phyloP scores from a whole-genome alignment of 2,329 filamentous ascomycete species.

The Trichocomaceae sp. region DNA sequence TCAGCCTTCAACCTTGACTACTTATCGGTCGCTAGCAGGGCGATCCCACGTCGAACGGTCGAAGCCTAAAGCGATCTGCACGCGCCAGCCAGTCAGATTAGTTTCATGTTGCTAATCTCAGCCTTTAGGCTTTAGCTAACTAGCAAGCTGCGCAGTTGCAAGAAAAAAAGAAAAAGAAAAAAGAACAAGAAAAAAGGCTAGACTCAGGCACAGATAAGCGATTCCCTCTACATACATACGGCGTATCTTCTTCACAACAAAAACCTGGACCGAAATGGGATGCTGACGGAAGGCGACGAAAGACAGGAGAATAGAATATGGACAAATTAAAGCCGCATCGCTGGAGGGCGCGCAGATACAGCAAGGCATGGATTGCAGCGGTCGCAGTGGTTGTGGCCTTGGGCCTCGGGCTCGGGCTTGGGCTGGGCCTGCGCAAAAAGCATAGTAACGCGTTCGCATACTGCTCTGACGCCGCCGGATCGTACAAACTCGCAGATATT shows the following conservation, averaged over 20 bases:
- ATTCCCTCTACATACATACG: neutral
- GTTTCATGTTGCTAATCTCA: neutral
- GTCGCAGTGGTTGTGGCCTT: constrained; percentile 1
- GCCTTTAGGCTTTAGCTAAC: too few species aligned
- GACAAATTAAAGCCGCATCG: neutral
- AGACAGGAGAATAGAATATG: neutral
- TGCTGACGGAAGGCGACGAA: neutral
- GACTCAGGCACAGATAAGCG: neutral
- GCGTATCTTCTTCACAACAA: neutral
- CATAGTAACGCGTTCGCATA: constrained; percentile 18
- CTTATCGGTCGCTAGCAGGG: neutral
- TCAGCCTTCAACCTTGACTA: neutral
- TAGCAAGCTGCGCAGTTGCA: neutral
- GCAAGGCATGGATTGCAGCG: neutral
- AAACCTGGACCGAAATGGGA: neutral
- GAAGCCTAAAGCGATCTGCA: neutral
- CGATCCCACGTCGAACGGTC: neutral
- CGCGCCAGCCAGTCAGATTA: neutral
- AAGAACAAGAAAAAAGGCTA: neutral
- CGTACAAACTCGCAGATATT: constrained; percentile 21
- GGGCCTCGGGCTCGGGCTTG: constrained; percentile 5
- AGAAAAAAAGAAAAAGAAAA: neutral
- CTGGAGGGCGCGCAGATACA: neutral
- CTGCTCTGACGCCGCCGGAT: constrained; percentile 23
- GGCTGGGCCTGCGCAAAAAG: neutral